Base-by-base conservation (phyloP, 2,329 filamentous ascomycete genomes). In the Fusarium euwallaceae region DNA sequence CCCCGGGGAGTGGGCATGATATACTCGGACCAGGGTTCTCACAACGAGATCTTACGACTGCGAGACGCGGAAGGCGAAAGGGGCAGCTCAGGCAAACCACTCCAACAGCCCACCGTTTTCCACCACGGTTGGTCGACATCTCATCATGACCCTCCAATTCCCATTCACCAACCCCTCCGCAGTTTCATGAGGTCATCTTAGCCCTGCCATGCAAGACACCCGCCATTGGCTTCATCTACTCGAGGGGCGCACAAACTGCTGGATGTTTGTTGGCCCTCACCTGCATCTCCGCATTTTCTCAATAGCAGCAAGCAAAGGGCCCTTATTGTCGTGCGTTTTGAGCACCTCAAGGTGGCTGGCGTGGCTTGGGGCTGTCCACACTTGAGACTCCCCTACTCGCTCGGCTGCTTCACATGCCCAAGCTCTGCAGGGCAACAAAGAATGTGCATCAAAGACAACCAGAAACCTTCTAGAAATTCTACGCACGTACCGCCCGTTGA, bases 391-490 rank as follows among this genome's bases (percentile, higher is more conserved):
- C 58, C 29, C 64, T 61, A 32, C 22, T 41, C 34, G 27, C 60
- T 37, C 24, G 53, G 29, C 53, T 39, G 45, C 67, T 58, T 43
- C 36, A 61, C 34, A 48, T 37, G 24, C 20, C 37, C 36, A 64
- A 45, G 45, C 61, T 53, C 45, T 58, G 66, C 51, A 51, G 61
- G 59, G 43, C 37, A 27, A 58, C 64, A 58, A 61, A 65, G 56
- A 66, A 59, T 39, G 22, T 58, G 43, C 24, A 39, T 59, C 41
- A 39, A 63, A 60, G 37, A 58, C 34, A 45, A 22, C 20, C 29
- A 69, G 58, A 76, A 59, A 29, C 55, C 60, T 75, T 76, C 73
- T 67, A 72, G 75, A 78, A 76, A 68, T 60, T 64, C 62, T 14
- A 37, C 62, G 67, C 72, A 73, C 71, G 66, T 67, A 67, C 69